phyloP scores from a whole-genome alignment of 2,329 filamentous ascomycete genomes.

The Ophiostoma piceae region DNA sequence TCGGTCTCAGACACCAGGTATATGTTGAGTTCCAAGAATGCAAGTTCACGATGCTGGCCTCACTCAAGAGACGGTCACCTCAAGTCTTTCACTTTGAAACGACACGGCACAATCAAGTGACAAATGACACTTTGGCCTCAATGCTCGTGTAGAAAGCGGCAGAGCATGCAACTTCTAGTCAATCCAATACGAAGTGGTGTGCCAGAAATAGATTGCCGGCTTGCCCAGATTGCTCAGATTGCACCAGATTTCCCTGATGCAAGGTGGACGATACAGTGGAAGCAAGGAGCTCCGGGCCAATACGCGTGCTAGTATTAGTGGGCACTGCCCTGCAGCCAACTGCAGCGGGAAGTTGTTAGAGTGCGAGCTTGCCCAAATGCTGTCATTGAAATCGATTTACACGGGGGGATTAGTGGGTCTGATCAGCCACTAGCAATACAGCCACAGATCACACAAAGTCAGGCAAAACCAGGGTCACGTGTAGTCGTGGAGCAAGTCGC shows the following conservation, averaged over 20 bases:
- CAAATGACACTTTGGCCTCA: conserved; percentile 7
- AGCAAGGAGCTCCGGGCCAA: conserved; percentile 14
- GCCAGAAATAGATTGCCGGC: conserved; percentile 18
- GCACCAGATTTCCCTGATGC: neutral
- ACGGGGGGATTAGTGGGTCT: neutral
- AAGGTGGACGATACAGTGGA: conserved; percentile 5
- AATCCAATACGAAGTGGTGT: conserved; percentile 2
- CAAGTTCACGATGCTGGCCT: neutral
- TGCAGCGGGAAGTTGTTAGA: neutral
- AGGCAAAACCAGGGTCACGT: neutral
- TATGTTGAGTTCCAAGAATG: neutral
- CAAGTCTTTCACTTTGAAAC: neutral
- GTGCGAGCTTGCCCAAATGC: neutral
- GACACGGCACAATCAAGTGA: neutral
- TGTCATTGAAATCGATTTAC: conserved; percentile 4
- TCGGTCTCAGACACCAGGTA: neutral
- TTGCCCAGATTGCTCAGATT: neutral
- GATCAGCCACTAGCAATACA: conserved; percentile 11
- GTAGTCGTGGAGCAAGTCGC: conserved; percentile 14
- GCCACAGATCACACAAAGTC: neutral
- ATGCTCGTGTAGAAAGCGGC: neutral
- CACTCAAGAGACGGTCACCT: neutral
- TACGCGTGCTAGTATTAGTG: conserved; percentile 20
- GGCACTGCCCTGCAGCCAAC: neutral
- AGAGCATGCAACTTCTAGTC: neutral